phyloP scores from a whole-genome alignment of 805 yeast species.

The Starmerella stigmatis region DNA sequence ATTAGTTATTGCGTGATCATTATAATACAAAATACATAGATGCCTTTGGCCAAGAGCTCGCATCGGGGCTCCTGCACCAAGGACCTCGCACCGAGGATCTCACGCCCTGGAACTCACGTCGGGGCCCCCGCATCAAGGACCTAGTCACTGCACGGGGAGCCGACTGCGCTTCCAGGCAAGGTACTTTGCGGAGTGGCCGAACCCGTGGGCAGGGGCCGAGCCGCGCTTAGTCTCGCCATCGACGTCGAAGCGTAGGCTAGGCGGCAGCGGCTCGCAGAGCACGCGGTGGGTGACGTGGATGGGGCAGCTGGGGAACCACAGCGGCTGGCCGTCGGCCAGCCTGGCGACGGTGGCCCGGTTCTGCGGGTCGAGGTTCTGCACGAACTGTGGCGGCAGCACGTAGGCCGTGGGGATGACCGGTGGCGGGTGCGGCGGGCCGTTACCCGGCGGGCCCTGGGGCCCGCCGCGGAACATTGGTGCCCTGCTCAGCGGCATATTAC shows the following conservation, averaged over 20 bases:
- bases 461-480: constrained; percentile 8
- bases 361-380: constrained; percentile 17
- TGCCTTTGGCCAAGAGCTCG: too few species aligned
- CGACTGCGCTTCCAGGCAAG: constrained; percentile 44
- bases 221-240: constrained; percentile 27
- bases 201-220: constrained; percentile 29
- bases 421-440: constrained; percentile 16
- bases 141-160: too few species aligned
- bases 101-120: too few species aligned
- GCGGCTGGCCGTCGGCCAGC: constrained; percentile 23
- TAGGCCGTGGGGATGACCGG: constrained; percentile 25
- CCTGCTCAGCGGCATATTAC: neutral
- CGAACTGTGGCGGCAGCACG: constrained; percentile 24
- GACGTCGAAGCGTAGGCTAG: constrained; percentile 18
- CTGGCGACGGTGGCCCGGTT: constrained; percentile 19
- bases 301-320: constrained; percentile 28
- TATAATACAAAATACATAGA: too few species aligned
- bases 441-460: neutral
- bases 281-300: constrained; percentile 24
- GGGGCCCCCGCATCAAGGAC: too few species aligned
- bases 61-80: too few species aligned
- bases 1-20: too few species aligned
- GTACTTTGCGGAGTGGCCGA: constrained; percentile 68
- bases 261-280: constrained; percentile 23
- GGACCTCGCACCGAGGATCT: too few species aligned